Conservation (phyloP, 139 green algal genomes). For the Closterium sp. region DNA sequence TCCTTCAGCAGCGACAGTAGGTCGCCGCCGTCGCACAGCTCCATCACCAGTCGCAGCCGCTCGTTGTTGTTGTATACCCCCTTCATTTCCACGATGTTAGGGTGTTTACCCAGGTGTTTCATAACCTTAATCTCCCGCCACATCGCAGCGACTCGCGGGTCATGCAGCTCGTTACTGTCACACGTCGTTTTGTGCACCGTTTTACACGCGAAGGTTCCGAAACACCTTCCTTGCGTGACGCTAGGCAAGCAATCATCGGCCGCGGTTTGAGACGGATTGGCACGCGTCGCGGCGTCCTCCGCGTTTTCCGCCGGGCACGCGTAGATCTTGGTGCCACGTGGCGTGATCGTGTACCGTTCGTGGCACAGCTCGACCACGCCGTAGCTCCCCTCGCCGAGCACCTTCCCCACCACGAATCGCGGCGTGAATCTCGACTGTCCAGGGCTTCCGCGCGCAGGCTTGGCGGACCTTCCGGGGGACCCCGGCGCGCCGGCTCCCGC, state of each 20-base stretch:
- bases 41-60: conserved; percentile 27
- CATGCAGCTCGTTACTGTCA: neutral
- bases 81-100: conserved; percentile 33
- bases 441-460: neutral
- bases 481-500: neutral
- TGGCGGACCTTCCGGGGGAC: neutral
- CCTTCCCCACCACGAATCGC: neutral
- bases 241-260: neutral
- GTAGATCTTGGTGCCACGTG: neutral
- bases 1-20: neutral
- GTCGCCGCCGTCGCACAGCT: conserved; percentile 33
- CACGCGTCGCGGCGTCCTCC: neutral
- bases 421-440: neutral
- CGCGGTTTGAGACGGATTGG: neutral
- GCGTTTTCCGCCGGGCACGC: neutral
- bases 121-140: conserved; percentile 21
- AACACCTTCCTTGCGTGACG: neutral
- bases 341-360: neutral
- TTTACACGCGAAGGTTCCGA: neutral
- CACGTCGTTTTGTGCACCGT: neutral
- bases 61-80: conserved; percentile 34
- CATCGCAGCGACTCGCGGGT: neutral
- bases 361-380: neutral
- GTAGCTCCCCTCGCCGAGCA: neutral
- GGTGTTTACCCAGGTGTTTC: conserved; percentile 10